phyloP scores from a whole-genome alignment of 2,329 filamentous ascomycete species.

The Calcarisporium arbuscula region DNA sequence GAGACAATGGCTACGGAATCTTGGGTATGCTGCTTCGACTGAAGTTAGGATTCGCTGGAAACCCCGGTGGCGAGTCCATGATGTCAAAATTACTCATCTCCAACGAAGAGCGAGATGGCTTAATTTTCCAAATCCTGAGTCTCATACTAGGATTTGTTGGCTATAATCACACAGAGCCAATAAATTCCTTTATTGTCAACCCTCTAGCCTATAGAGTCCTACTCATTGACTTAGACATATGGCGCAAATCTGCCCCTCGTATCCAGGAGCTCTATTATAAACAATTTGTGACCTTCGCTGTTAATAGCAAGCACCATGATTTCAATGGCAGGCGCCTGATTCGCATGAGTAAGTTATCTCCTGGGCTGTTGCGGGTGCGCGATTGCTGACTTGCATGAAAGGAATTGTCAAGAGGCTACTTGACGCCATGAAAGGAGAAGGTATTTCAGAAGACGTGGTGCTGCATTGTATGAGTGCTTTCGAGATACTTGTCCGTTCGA shows the following conservation, averaged over 20 bases:
- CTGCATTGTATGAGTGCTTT: constrained; percentile 74
- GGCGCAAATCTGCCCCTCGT: constrained; percentile 70
- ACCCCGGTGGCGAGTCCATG: constrained; percentile 20
- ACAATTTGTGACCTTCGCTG: constrained; percentile 82
- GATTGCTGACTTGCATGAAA: constrained; percentile 27
- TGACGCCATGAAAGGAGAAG: constrained; percentile 83
- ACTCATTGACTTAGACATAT: constrained; percentile 87
- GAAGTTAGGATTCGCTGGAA: constrained; percentile 59
- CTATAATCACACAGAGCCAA: constrained; percentile 71
- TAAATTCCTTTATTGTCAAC: constrained; percentile 91
- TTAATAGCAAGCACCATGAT: constrained; percentile 83
- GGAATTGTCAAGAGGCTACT: constrained; percentile 85
- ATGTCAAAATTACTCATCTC: constrained; percentile 38
- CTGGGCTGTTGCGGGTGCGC: not conserved
- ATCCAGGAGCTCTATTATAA: constrained; percentile 88
- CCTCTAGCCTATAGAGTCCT: constrained; percentile 89
- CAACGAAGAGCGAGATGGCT: constrained; percentile 46
- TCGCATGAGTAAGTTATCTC: constrained; percentile 69
- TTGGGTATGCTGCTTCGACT: constrained; percentile 76
- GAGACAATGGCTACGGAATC: constrained; percentile 88
- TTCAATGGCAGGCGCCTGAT: constrained; percentile 86
- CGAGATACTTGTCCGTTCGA: constrained; percentile 70
- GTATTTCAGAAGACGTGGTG: constrained; percentile 64
- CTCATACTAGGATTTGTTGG: constrained; percentile 82
- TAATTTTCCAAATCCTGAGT: constrained; percentile 61